Conservation (phyloP, 495 filamentous ascomycete genomes). For the Parathielavia hyrcaniae region DNA sequence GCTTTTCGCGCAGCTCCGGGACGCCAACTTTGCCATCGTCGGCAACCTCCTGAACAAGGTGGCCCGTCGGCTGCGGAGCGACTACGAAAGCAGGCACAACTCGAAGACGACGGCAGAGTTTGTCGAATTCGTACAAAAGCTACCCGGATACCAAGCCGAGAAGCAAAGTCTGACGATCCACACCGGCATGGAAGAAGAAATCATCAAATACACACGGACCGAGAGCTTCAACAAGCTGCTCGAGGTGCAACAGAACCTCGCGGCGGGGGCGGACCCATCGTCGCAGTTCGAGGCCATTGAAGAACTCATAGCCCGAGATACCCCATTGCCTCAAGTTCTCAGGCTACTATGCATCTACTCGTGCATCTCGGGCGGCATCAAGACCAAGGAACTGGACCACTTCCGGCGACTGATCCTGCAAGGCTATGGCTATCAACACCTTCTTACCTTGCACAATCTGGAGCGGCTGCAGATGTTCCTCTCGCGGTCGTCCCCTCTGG, state of each 20-base stretch:
- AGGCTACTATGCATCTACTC: conserved; percentile 87
- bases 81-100: conserved; percentile 85
- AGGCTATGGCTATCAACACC: conserved; percentile 89
- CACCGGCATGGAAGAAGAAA: conserved; percentile 87
- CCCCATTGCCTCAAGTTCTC: conserved; percentile 70
- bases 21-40: conserved; percentile 93
- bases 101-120: conserved; percentile 85
- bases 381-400: conserved; percentile 75
- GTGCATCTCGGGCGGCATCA: conserved; percentile 80
- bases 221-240: conserved; percentile 82
- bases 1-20: conserved; percentile 80
- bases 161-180: conserved; percentile 87
- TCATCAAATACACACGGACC: conserved; percentile 80
- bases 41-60: conserved; percentile 84
- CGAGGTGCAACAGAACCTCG: conserved; percentile 93
- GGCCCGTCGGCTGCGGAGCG: conserved; percentile 73
- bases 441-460: conserved; percentile 80
- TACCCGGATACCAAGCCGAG: conserved; percentile 89
- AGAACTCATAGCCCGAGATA: conserved; percentile 83
- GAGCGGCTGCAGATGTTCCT: conserved; percentile 85
- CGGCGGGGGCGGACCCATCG: conserved; percentile 81
- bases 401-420: conserved; percentile 85
- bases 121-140: conserved; percentile 81
- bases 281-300: conserved; percentile 85
- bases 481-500: conserved; percentile 60